phyloP scores from a whole-genome alignment of 1,284 basidiomycete species.

The Ganoderma multipileum region DNA sequence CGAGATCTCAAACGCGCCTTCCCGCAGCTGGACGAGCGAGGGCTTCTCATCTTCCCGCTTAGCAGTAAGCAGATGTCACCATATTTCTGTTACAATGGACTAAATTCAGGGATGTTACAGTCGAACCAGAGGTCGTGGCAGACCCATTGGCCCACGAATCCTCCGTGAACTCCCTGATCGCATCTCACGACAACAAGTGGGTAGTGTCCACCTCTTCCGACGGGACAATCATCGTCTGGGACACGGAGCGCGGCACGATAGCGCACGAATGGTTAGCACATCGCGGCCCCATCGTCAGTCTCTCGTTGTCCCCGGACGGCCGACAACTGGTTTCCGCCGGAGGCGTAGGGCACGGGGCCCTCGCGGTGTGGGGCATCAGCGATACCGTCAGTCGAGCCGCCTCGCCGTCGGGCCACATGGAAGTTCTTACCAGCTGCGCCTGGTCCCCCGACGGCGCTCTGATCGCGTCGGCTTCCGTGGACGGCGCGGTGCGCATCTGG shows the following conservation, averaged over 20 bases:
- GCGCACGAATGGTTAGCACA: neutral
- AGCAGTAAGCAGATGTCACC: neutral
- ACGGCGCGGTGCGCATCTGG: slow-evolving; percentile 1
- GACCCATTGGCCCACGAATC: neutral
- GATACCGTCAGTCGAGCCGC: neutral
- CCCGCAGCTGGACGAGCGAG: neutral
- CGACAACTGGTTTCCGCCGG: neutral
- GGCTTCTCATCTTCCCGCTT: neutral
- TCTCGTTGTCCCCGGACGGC: neutral
- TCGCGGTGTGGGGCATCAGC: neutral
- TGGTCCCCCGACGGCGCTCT: slow-evolving; percentile 1
- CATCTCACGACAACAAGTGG: neutral
- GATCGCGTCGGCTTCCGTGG: neutral
- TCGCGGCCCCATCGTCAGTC: neutral
- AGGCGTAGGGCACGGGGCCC: neutral
- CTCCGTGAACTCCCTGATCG: neutral
- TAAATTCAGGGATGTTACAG: neutral
- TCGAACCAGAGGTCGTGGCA: neutral
- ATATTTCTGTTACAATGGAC: neutral
- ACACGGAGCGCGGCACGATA: neutral
- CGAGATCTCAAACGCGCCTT: neutral
- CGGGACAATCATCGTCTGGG: neutral
- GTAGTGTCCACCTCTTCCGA: neutral
- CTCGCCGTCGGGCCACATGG: neutral
- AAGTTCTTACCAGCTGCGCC: neutral